Evolutionary conservation across 73 alveolate genomes (phyloP).

Genomic region (Paraurostyla sp.): DNA sequence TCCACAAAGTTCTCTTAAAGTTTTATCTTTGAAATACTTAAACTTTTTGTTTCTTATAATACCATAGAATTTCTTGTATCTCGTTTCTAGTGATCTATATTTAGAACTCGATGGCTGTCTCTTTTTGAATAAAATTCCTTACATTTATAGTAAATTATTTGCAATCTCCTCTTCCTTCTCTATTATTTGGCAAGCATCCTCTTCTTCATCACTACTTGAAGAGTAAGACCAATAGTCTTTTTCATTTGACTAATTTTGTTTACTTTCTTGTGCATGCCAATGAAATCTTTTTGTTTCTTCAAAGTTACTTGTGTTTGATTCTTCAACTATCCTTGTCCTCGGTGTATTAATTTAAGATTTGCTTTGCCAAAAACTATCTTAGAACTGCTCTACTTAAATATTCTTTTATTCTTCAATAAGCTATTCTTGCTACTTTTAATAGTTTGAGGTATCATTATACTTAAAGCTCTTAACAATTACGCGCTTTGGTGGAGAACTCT

Average conservation of each 20-base stretch:
- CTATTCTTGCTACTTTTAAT: not conserved
- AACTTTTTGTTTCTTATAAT: not conserved
- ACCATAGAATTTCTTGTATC: constrained; percentile 9
- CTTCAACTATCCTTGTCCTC: no score
- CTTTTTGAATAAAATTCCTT: not conserved
- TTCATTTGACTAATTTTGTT: not conserved
- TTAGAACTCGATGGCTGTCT: not conserved
- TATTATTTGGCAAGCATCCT: not conserved
- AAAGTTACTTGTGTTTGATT: no score
- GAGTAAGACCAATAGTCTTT: no score
- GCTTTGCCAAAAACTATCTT: no score
- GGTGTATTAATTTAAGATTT: no score
- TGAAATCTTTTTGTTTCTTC: no score
- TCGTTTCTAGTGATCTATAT: not conserved
- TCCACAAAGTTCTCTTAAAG: not conserved
- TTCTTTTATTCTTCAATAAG: not conserved
- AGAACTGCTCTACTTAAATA: not conserved
- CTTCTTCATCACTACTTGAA: no score
- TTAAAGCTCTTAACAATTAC: not conserved
- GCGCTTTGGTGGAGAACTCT: not conserved
- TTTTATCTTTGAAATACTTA: constrained; percentile 1
- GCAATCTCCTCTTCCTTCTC: not conserved
- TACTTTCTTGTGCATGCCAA: not conserved
- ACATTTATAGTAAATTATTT: not conserved
- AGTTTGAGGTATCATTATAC: not conserved